Conservation (phyloP, 768 basidiomycete species). For the Trichaptum fuscoviolaceum region DNA sequence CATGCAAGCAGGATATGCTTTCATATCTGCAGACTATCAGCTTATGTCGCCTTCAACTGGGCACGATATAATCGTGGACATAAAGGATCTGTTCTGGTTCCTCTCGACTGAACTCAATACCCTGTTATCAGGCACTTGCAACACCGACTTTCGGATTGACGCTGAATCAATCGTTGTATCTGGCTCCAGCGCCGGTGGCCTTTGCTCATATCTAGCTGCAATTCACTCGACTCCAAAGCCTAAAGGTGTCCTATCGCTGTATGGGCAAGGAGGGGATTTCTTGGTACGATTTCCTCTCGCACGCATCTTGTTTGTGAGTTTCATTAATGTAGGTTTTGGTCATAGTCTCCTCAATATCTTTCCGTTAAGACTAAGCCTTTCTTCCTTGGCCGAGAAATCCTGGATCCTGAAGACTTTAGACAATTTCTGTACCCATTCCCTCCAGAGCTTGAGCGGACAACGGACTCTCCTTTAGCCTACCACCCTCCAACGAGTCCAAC, state of each 20-base stretch:
- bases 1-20: slow-evolving; percentile 41
- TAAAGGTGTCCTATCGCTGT: slow-evolving; percentile 49
- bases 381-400: slow-evolving; percentile 49
- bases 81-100: slow-evolving; percentile 50
- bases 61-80: slow-evolving; percentile 53
- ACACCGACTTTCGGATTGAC: slow-evolving; percentile 28
- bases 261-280: slow-evolving; percentile 61
- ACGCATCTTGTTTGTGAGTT: background rate
- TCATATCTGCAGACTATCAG: slow-evolving; percentile 61
- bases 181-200: slow-evolving; percentile 57
- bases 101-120: slow-evolving; percentile 24
- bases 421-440: slow-evolving; percentile 44
- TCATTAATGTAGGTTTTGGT: background rate
- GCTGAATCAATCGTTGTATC: slow-evolving; percentile 41
- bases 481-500: slow-evolving; percentile 38
- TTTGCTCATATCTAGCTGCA: slow-evolving; percentile 60
- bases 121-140: slow-evolving; percentile 8
- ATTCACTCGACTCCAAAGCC: slow-evolving; percentile 49
- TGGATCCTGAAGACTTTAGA: slow-evolving; percentile 42
- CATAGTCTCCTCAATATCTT: slow-evolving; percentile 49
- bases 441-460: slow-evolving; percentile 18
- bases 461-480: slow-evolving; percentile 44
- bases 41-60: slow-evolving; percentile 49
- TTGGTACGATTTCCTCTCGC: slow-evolving; percentile 23
- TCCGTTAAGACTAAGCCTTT: slow-evolving; percentile 43